phyloP scores from a whole-genome alignment of 2,329 filamentous ascomycete species.

The Epichloe gansuensis region DNA sequence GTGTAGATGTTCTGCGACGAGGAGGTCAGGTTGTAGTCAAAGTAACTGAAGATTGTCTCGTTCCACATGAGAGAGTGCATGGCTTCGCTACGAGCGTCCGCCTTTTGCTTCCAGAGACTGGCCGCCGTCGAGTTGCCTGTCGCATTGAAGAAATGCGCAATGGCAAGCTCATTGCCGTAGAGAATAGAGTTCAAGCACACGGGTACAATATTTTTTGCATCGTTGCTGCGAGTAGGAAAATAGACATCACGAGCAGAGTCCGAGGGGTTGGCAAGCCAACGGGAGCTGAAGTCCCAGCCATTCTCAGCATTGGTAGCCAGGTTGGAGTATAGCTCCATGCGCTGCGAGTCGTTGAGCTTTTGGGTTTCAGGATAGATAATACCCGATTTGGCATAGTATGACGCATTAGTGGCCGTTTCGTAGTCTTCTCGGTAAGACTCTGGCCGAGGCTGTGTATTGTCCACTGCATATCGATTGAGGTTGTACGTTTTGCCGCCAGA shows the following conservation, averaged over 20 bases:
- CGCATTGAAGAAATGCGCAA: conserved; percentile 39
- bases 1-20: conserved; percentile 41
- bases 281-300: conserved; percentile 50
- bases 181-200: conserved; percentile 58
- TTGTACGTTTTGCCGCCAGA: conserved; percentile 34
- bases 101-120: conserved; percentile 34
- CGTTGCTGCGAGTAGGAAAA: conserved; percentile 53
- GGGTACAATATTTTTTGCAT: conserved; percentile 43
- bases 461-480: conserved; percentile 45
- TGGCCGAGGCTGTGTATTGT: conserved; percentile 52
- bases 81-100: conserved; percentile 41
- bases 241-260: conserved; percentile 48
- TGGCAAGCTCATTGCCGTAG: conserved; percentile 50
- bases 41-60: conserved; percentile 47
- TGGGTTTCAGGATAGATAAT: conserved; percentile 41
- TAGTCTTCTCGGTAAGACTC: conserved; percentile 57
- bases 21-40: conserved; percentile 56
- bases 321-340: conserved; percentile 43
- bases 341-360: conserved; percentile 38
- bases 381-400: conserved; percentile 46
- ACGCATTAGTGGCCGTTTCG: conserved; percentile 48
- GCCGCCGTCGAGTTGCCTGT: conserved; percentile 38
- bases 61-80: conserved; percentile 56
- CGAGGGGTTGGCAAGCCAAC: conserved; percentile 43
- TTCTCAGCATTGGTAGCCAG: conserved; percentile 53